Evolutionary conservation across 345 rosid species (phyloP), one percentile per base, ranked within the genome.

Genomic region (Erodium maritimum): DNA sequence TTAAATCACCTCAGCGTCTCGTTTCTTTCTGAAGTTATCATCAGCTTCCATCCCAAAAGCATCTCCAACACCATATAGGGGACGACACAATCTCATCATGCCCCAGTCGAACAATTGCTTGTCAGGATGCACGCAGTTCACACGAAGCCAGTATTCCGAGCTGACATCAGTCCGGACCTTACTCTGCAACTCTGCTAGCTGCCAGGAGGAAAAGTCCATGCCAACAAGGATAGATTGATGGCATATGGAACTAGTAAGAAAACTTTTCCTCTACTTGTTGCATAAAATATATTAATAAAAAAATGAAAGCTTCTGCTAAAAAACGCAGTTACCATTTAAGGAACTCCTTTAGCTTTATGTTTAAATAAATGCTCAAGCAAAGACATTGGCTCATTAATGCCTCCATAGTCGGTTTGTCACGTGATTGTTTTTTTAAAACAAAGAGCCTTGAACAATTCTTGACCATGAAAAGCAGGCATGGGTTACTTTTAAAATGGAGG

Each of bases 41-140:
- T 94, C 93, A 65, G 87, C 80, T 73, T 87, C 99, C 61, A 63
- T 74, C 21, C 87, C 85, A 79, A 87, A 94, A 67, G 95, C 95
- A 80, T 87, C 90, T 55, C 93, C 95, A 65, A 85, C 74, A 3
- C 99, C 99, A 67, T 85, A 87, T 23, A 78, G 66, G 52, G 88
- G 83, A 34, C 89, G 91, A 63, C 75, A 86, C 64, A 87, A 69
- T 64, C 97, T 89, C 84, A 82, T 81, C 95, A 83, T 82, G 50
- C 95, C 96, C 97, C 99, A 94, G 76, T 94, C 96, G 79, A 78
- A 90, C 57, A 94, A 64, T 57, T 83, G 90, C 69, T 73, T 84
- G 60, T 83, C 85, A 25, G 81, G 82, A 80, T 61, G 72, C 24
- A 80, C 70, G 75, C 99, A 90, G 61, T 78, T 79, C 73, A 73